Evolutionary conservation across 1,284 basidiomycete species (phyloP), one percentile per base, ranked within the genome.

Genomic region (Papiliotrema terrestris): DNA sequence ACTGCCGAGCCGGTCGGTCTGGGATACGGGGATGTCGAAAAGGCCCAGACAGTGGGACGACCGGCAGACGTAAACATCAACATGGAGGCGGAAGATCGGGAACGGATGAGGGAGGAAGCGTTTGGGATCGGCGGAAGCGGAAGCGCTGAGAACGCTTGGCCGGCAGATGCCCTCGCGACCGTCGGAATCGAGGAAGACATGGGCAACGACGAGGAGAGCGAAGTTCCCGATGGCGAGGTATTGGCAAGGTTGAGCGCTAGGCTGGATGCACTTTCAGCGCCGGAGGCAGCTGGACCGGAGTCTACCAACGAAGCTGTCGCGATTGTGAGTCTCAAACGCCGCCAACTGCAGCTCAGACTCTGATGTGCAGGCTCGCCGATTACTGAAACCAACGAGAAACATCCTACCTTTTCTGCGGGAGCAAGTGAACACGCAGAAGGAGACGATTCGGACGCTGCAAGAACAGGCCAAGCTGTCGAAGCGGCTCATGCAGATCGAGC

Each of bases 401-500:
- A 58, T 61, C 1, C 44, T 74, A 2, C 71, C 72, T 1, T 66
- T 71, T 25, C 57, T 73, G 3, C 59, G 62, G 14, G 57, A 63
- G 19, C 69, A 72, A 42, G 39, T 77, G 4, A 58, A 49, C 0
- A 68, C 72, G 1, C 75, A 75, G 51, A 56, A 61, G 45, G 61
- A 66, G 25, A 74, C 73, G 0, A 74, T 77, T 26, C 48, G 52
- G n/a, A 67, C 66, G 1, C 52, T 75, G 51, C 72, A 73, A 42
- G 59, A 72, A 35, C 70, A 73, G 49, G 58, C 63, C 3, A 62
- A 58, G 9, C 55, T 77, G 11, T 58, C 65, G 0, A 59, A 66
- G 19, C 51, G 62, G 45, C 52, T 73, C 23, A 56, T 59, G 15
- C 29, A 52, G 8, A 61, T 73, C 39, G 69, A 74, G 49, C 55